Conservation (phyloP, 2,329 filamentous ascomycete genomes). For the Lecanoromycetidae sp. region DNA sequence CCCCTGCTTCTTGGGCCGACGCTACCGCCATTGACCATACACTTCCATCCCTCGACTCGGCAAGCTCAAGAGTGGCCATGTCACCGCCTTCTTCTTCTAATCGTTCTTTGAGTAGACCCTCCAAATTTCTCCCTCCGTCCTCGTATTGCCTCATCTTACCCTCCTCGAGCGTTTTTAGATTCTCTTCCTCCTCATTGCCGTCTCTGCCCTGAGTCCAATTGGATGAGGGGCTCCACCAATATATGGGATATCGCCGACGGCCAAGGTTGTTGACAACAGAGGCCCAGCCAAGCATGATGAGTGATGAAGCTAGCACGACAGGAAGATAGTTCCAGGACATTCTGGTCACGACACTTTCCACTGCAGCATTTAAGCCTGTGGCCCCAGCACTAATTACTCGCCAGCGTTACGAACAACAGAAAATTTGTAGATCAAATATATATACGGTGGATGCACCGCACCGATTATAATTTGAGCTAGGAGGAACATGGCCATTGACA, state of each 20-base stretch:
- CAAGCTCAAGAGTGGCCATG: neutral
- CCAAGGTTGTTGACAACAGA: neutral
- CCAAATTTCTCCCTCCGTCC: neutral
- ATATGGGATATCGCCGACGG: neutral
- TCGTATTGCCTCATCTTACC: neutral
- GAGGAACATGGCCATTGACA: neutral
- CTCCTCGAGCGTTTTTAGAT: neutral
- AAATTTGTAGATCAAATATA: neutral
- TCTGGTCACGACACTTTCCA: neutral
- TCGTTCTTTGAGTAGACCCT: neutral
- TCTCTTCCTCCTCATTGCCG: conserved; percentile 1
- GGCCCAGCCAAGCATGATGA: neutral
- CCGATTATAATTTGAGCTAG: neutral
- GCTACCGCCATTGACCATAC: neutral
- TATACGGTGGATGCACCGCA: neutral
- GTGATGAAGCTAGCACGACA: neutral
- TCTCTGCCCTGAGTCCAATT: neutral
- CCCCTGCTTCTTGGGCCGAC: neutral
- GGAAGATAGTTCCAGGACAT: neutral
- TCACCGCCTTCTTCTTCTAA: neutral
- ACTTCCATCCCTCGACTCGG: neutral
- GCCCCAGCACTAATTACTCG: neutral
- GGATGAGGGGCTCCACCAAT: neutral
- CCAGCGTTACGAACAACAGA: neutral
- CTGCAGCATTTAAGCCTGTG: neutral